These are phyloP conservation scores for Myriosclerotinia duriaeana DNA, from an alignment of 2,329 filamentous ascomycete genomes.

Conservation along the genomic window DNA sequence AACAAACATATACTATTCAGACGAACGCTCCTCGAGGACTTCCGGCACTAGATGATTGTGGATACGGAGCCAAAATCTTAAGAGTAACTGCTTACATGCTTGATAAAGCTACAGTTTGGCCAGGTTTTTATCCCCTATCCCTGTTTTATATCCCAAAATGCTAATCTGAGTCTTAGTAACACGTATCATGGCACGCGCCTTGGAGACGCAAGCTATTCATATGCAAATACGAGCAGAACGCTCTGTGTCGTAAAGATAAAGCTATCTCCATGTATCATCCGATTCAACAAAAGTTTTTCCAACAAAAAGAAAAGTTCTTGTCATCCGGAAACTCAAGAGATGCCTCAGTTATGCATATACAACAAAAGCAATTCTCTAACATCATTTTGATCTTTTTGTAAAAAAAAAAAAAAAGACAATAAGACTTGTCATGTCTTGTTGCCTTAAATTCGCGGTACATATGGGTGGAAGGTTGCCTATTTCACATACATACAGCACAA, in stretches of 20 bases:
- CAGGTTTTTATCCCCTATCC: conserved; percentile 57
- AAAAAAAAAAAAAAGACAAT: neutral
- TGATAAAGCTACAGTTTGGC: conserved; percentile 88
- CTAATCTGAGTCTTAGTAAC: conserved; percentile 51
- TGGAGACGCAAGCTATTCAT: conserved; percentile 15
- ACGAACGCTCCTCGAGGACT: conserved; percentile 50
- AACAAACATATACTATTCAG: conserved; percentile 54
- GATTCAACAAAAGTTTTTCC: neutral
- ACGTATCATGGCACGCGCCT: conserved; percentile 61
- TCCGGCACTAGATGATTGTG: conserved; percentile 61
- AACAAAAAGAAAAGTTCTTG: neutral
- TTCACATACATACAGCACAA: neutral
- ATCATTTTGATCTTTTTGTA: neutral
- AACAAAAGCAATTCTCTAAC: neutral
- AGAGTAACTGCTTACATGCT: conserved; percentile 83
- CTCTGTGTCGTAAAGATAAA: neutral
- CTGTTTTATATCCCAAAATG: conserved; percentile 31
- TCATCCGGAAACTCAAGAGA: neutral
- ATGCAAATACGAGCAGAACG: conserved; percentile 7
- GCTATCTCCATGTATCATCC: neutral
- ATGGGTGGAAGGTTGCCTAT: neutral
- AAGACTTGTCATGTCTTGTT: conserved; percentile 13
- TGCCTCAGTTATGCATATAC: neutral
- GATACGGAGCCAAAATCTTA: conserved; percentile 82
- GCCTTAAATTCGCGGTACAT: conserved; percentile 3